Base-by-base conservation (phyloP, 2,329 filamentous ascomycete species). In the Beauveria scarabaeidicola region DNA sequence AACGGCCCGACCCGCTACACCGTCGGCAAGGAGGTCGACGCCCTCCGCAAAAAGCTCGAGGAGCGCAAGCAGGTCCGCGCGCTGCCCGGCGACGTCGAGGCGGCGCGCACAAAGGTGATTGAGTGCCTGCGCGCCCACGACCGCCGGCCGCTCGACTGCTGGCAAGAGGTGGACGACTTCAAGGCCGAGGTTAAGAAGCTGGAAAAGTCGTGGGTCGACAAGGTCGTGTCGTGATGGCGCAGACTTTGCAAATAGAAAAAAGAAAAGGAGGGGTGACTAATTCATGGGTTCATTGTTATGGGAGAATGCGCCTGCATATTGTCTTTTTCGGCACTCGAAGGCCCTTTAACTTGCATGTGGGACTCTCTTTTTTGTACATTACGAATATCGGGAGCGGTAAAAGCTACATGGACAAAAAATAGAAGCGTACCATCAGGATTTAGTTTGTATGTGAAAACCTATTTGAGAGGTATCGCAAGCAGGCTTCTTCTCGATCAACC, bases 71-170 rank as follows among this genome's bases (percentile, higher is more conserved):
- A 87, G 69, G 76, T 90, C 62, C 81, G 87, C 69, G 78, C 86
- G 65, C 72, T 91, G 65, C 90, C 91, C 66, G 84, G 87, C 63
- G 77, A 77, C 54, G 85, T 96, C 52, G 86, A 90, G 74, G 81
- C 79, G 70, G 90, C 91, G 21, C 88, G 91, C 73, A 79, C 83
- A 66, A 84, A 87, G 61, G 85, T 97, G 59, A 84, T 94, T 63
- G 81, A 83, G 67, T 97, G 93, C 73, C 78, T 97, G 78, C 80
- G 89, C 63, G 81, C 87, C 69, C 87, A 97, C 73, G 92, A 97
- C 75, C 81, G 91, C 64, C 83, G 91, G 73, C 92, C 93, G 71
- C 78, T 97, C 70, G 90, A 97, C 78, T 97, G 93, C 81, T 97
- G 90, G 89, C 82, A 86, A 74, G 91, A 97, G 82, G 91, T 97